Evolutionary conservation across 108 stramenopile species (phyloP).

Genomic region (Pseudonitzschia delicatissima): DNA sequence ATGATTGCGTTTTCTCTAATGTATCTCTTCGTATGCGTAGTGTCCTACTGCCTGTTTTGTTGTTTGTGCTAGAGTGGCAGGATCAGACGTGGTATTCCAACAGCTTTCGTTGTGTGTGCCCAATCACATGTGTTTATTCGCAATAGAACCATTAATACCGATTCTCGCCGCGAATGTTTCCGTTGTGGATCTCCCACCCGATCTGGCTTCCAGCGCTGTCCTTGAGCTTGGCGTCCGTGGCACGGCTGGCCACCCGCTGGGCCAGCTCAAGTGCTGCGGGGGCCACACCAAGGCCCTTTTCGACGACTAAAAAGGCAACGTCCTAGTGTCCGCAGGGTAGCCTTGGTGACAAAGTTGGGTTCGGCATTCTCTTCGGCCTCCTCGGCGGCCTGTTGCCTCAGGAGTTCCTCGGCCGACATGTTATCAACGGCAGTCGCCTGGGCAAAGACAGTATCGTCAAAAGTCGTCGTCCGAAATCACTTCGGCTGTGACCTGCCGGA

Average conservation of each 20-base stretch:
- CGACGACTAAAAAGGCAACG: constrained; percentile 59
- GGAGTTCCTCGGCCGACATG: background rate
- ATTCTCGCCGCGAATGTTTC: constrained; percentile 22
- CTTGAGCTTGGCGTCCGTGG: constrained; percentile 35
- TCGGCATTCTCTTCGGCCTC: constrained; percentile 35
- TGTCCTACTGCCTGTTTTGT: no score
- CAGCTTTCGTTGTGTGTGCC: no score
- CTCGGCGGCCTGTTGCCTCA: constrained; percentile 6
- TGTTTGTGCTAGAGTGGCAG: no score
- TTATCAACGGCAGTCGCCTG: constrained; percentile 42
- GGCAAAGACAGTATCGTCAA: constrained; percentile 50
- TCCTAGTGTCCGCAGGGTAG: constrained; percentile 58
- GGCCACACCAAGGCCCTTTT: constrained; percentile 48
- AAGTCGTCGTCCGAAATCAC: constrained; percentile 66
- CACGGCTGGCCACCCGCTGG: constrained; percentile 23
- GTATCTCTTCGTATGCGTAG: no score
- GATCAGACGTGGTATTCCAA: no score
- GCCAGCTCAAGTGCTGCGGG: constrained; percentile 32
- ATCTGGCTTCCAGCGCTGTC: constrained; percentile 25
- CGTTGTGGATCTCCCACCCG: constrained; percentile 45
- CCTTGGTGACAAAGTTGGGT: constrained; percentile 30
- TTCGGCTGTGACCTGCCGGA: constrained; percentile 46
- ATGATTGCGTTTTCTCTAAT: no score
- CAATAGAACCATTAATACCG: constrained; percentile 14
- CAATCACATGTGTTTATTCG: no score